Conservation (phyloP, 1,284 basidiomycete species). For the Fomitiporia mediterranea region DNA sequence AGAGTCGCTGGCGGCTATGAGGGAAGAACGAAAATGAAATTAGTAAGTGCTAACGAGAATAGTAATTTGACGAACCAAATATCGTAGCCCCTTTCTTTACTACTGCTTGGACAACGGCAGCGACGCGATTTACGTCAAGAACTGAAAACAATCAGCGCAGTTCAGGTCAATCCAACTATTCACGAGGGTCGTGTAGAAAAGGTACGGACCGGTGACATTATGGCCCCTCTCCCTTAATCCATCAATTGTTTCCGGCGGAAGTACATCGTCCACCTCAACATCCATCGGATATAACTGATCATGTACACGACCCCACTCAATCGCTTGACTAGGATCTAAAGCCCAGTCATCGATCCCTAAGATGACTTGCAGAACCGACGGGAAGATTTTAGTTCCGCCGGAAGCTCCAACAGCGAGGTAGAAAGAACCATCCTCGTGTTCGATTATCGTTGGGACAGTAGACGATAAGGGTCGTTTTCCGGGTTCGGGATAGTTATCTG, state of each 20-base stretch:
- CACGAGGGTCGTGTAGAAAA: slow-evolving; percentile 9
- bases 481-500: slow-evolving; percentile 84
- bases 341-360: slow-evolving; percentile 79
- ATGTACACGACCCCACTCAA: slow-evolving; percentile 88
- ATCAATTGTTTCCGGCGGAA: slow-evolving; percentile 49
- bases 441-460: slow-evolving; percentile 76
- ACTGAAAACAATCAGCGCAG: slow-evolving; percentile 26
- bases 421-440: slow-evolving; percentile 66
- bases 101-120: slow-evolving; percentile 73
- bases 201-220: slow-evolving; percentile 55
- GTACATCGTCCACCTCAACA: slow-evolving; percentile 63
- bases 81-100: slow-evolving; percentile 47
- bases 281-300: slow-evolving; percentile 77
- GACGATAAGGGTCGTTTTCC: slow-evolving; percentile 88
- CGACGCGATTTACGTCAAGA: slow-evolving; percentile 52
- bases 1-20: slow-evolving; percentile 73
- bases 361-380: slow-evolving; percentile 75
- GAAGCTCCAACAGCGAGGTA: slow-evolving; percentile 77
- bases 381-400: slow-evolving; percentile 85
- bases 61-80: slow-evolving; percentile 44
- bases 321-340: slow-evolving; percentile 71
- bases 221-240: slow-evolving; percentile 64
- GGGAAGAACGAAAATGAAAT: slow-evolving; percentile 9
- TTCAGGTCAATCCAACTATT: background rate
- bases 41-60: slow-evolving; percentile 8